Percentiles rank a stretch among this genome's conserved stretches.
Conservation (phyloP, 768 basidiomycete genomes). For the Hygrophoropsis aurantiaca region DNA sequence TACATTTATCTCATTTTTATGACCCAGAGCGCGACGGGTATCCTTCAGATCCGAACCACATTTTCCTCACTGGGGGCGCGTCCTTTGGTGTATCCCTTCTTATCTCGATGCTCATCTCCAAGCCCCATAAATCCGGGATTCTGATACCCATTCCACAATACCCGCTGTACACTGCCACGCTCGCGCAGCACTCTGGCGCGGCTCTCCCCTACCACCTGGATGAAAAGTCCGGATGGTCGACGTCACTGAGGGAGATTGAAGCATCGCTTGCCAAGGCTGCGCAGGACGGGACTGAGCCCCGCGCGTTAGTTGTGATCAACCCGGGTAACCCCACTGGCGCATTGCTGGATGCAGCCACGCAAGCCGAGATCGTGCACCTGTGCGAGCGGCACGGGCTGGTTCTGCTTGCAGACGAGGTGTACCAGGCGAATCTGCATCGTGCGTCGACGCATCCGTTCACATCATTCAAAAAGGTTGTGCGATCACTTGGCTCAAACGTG, state of each 20-base stretch:
- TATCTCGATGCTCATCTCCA: slow-evolving; percentile 74
- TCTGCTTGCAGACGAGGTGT: slow-evolving; percentile 97
- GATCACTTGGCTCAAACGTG: slow-evolving; percentile 62
- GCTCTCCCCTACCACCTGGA: slow-evolving; percentile 88
- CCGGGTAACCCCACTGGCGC: slow-evolving; percentile 97
- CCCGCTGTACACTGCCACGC: slow-evolving; percentile 93
- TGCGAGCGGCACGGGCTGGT: slow-evolving; percentile 86
- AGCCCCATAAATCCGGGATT: slow-evolving; percentile 63
- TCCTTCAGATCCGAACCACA: slow-evolving; percentile 76
- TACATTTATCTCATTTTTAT: slow-evolving; percentile 3
- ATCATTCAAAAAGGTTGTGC: slow-evolving; percentile 90
- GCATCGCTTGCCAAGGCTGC: slow-evolving; percentile 65
- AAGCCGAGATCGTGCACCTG: slow-evolving; percentile 73
- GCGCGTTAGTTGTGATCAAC: slow-evolving; percentile 95
- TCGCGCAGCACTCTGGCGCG: slow-evolving; percentile 81
- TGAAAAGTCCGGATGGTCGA: slow-evolving; percentile 81
- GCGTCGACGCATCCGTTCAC: slow-evolving; percentile 71
- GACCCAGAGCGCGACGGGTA: slow-evolving; percentile 83
- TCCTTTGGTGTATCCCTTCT: slow-evolving; percentile 91
- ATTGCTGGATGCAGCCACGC: slow-evolving; percentile 69
- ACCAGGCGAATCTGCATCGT: slow-evolving; percentile 89
- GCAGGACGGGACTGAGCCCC: slow-evolving; percentile 60
- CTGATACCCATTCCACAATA: slow-evolving; percentile 99
- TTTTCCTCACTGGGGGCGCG: slow-evolving; percentile 95
- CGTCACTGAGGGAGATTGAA: slow-evolving; percentile 67